phyloP scores from a whole-genome alignment of 2,329 filamentous ascomycete genomes.

The Calonectria fujianensis region DNA sequence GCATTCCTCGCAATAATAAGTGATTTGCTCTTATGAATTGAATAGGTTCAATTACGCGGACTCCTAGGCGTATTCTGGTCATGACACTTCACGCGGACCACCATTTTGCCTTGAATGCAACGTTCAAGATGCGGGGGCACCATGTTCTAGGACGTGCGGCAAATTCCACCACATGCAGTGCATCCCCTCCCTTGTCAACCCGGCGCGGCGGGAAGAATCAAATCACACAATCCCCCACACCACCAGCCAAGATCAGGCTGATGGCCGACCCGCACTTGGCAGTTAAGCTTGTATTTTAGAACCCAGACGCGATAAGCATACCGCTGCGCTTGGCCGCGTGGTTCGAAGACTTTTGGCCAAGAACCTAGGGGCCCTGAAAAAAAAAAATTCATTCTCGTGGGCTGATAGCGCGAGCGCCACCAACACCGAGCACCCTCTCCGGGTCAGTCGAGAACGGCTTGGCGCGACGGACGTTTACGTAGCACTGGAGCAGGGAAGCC shows the following conservation, averaged over 20 bases:
- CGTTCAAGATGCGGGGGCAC: neutral
- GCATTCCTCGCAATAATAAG: neutral
- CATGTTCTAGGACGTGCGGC: slow-evolving; percentile 6
- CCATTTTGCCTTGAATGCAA: neutral
- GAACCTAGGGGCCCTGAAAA: neutral
- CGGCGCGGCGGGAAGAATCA: neutral
- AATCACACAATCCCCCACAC: slow-evolving; percentile 13
- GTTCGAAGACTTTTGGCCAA: neutral
- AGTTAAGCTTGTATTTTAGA: slow-evolving; percentile 27
- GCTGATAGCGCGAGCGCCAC: slow-evolving; percentile 6
- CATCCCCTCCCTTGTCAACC: neutral
- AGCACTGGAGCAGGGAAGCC: neutral
- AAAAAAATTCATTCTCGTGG: neutral
- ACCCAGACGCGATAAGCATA: slow-evolving; percentile 23
- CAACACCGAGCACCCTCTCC: neutral
- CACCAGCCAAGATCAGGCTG: neutral
- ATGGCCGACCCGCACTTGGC: slow-evolving; percentile 17
- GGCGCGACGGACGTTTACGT: slow-evolving; percentile 19
- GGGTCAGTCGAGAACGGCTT: slow-evolving; percentile 23
- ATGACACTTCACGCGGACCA: neutral
- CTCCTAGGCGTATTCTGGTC: neutral
- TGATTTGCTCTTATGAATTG: neutral
- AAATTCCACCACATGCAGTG: slow-evolving; percentile 22
- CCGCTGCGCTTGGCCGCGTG: slow-evolving; percentile 2
- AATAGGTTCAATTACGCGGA: neutral